Evolutionary conservation across 129 eudicot genomes (phyloP).

Genomic region (Chrysanthemum makinoi): DNA sequence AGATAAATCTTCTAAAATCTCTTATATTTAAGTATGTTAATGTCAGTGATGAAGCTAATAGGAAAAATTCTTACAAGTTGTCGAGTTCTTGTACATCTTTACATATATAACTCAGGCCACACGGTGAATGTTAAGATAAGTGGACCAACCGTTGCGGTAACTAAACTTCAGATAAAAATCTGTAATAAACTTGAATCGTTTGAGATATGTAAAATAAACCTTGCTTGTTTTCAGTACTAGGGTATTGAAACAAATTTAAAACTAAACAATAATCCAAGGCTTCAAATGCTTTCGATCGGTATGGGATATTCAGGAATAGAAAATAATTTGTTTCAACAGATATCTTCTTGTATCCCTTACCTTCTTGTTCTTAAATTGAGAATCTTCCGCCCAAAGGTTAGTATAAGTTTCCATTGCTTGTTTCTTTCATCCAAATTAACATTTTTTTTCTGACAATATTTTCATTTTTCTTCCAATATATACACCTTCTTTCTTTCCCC

Average conservation of each 20-base stretch:
- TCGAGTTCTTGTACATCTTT: constrained; percentile 24
- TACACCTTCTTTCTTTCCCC: constrained; percentile 26
- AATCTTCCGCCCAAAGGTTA: constrained; percentile 36
- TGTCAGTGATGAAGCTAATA: constrained; percentile 36
- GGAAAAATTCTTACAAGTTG: constrained; percentile 26
- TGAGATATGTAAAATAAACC: constrained; percentile 31
- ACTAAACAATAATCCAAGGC: constrained; percentile 37
- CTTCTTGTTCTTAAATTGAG: constrained; percentile 38
- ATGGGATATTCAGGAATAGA: constrained; percentile 28
- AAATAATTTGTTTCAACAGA: constrained; percentile 37
- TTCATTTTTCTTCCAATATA: background rate
- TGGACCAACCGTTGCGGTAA: constrained; percentile 29
- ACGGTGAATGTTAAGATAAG: constrained; percentile 32
- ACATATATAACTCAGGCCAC: constrained; percentile 24
- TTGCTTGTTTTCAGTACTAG: constrained; percentile 33
- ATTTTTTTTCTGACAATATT: background rate
- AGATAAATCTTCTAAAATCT: constrained; percentile 27
- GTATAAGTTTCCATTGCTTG: background rate
- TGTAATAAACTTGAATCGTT: constrained; percentile 28
- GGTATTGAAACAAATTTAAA: constrained; percentile 25
- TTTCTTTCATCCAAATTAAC: constrained; percentile 5
- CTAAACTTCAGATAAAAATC: constrained; percentile 26
- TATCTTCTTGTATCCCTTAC: constrained; percentile 32
- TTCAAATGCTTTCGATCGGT: constrained; percentile 33
- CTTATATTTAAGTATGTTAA: constrained; percentile 42